Evolutionary conservation across 169 alveolate genomes (phyloP).

Genomic region (Cryptosporidium meleagridis): DNA sequence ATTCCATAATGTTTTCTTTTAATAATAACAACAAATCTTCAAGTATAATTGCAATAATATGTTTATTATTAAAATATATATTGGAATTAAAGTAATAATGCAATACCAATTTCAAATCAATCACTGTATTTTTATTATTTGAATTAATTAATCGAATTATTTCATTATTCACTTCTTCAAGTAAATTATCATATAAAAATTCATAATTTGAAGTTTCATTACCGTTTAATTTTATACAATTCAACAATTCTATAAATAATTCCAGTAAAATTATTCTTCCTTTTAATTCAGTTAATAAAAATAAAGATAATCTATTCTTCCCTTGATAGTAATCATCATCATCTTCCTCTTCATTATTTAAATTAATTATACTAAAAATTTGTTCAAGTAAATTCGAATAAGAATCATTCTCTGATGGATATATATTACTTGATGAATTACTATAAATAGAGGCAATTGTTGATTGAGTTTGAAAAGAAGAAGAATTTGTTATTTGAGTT

Average conservation of each 20-base stretch:
- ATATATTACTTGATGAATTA: neutral
- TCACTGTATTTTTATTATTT: neutral
- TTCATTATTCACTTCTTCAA: conserved; percentile 9
- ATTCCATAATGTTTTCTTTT: neutral
- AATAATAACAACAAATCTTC: conserved; percentile 21
- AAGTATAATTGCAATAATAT: neutral
- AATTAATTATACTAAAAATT: neutral
- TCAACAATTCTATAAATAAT: neutral
- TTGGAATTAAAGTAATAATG: conserved; percentile 13
- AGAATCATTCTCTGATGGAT: neutral
- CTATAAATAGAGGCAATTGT: conserved; percentile 37
- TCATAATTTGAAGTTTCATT: neutral
- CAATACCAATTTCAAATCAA: conserved; percentile 17
- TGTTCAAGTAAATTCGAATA: conserved; percentile 10
- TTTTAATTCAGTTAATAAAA: conserved; percentile 2
- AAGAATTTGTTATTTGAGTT: conserved; percentile 33
- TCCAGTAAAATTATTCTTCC: conserved; percentile 56
- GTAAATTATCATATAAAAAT: conserved; percentile 31
- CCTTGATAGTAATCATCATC: conserved; percentile 3
- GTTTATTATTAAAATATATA: neutral
- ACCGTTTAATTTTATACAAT: neutral
- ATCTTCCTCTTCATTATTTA: conserved; percentile 4
- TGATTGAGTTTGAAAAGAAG: conserved; percentile 57
- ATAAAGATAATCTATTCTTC: neutral
- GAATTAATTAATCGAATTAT: conserved; percentile 17